Evolutionary conservation across 352 stramenopile species (phyloP), one percentile per base, ranked within the genome.

Genomic region (Pythium diclinum): DNA sequence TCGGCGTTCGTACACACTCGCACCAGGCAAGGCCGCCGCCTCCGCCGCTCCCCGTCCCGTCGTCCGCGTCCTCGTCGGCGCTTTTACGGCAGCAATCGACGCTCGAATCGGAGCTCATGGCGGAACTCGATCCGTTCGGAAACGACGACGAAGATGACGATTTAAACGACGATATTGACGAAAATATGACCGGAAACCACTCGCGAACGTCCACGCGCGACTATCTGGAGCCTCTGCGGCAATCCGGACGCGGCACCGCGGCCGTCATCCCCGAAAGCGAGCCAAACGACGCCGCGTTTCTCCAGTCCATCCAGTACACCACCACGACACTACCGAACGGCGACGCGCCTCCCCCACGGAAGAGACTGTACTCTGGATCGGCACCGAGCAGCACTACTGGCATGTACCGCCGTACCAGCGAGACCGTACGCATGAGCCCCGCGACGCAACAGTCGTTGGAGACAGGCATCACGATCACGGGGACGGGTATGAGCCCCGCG

Each of bases 241-340:
- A 28, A 11, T 51, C 44, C 19, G 44, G 44, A 6, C 44, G 44
- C 7, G 44, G 44, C 6, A 19, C n/a, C 44, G 44, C 44, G 6
- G 14, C 3, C 10, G 8, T 51, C 7, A 7, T 16, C 1, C 44
- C 44, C 6, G 44, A 51, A 23, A 51, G 3, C 14, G 44, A 51
- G 19, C 44, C 19, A 5, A 56, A 40, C 53, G 61, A 53, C 32
- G 23, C 49, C 30, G 38, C 47, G 14, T 68, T 52, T 46, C 65
- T 56, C 44, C 64, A 71, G 44, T 63, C 64, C 8, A 71, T 66
- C 42, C 58, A 71, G 36, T 65, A 65, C 59, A 51, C 44, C 6
- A 51, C 44, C 2, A 30, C 44, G 44, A 23, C 44, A 6, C 44
- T 56, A 17, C 46, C n/a, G n/a, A 23, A 52, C n/a, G n/a, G 23